Percentiles rank a stretch among this genome's conserved stretches.
These are phyloP conservation scores for Ilex aquifolium DNA, from an alignment of 257 asterid genomes.

Conservation along the genomic window DNA sequence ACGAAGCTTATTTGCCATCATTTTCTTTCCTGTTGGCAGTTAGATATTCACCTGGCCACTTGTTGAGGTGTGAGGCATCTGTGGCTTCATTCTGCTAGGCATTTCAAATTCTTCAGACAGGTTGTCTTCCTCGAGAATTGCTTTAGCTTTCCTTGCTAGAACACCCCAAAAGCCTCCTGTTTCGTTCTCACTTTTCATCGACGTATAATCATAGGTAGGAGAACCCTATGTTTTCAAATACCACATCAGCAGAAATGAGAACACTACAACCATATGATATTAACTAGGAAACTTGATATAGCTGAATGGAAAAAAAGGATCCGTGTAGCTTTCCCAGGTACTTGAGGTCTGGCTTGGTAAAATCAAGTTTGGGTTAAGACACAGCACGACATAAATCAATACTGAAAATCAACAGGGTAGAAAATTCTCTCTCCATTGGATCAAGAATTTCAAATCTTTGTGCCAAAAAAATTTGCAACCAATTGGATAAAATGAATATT, in stretches of 20 bases:
- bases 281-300: too few species aligned
- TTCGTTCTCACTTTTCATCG: conserved; percentile 55
- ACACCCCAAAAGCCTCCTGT: conserved; percentile 88
- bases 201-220: conserved; percentile 51
- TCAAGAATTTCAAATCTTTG: too few species aligned
- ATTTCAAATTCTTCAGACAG: conserved; percentile 5
- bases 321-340: too few species aligned
- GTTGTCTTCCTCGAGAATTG: conserved; percentile 35
- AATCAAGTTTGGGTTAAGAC: too few species aligned
- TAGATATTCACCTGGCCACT: conserved; percentile 22
- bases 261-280: too few species aligned
- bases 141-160: conserved; percentile 80
- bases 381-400: too few species aligned
- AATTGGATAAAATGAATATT: too few species aligned
- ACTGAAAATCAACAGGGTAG: too few species aligned
- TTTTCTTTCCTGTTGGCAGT: background rate
- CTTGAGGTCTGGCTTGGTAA: too few species aligned
- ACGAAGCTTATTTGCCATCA: background rate
- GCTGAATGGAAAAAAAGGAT: too few species aligned
- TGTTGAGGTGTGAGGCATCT: conserved; percentile 6
- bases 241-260: background rate
- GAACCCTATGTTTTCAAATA: conserved; percentile 30
- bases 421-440: too few species aligned
- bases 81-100: conserved; percentile 1
- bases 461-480: too few species aligned